Percentiles rank a stretch among this genome's conserved stretches.
These are phyloP conservation scores for Melaleuca quinquenervia DNA, from an alignment of 345 rosid species.

Conservation along the genomic window DNA sequence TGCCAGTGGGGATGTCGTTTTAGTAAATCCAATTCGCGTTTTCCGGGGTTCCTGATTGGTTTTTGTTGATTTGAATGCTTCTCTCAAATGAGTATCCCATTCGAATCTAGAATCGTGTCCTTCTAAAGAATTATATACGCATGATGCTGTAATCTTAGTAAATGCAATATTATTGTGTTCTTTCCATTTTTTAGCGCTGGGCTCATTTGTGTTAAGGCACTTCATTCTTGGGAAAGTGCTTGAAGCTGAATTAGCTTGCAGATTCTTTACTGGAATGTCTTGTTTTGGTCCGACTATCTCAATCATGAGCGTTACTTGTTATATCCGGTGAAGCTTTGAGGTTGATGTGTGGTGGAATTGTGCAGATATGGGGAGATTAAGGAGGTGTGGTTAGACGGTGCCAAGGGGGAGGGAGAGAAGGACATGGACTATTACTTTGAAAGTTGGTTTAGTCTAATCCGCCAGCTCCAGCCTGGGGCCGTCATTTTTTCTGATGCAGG, in stretches of 20 bases:
- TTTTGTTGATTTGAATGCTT: not conserved
- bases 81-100: not conserved
- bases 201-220: not conserved
- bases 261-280: not conserved
- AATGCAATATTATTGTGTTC: not conserved
- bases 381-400: constrained; percentile 81
- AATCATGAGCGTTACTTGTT: not conserved
- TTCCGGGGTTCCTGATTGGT: not conserved
- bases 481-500: constrained; percentile 83
- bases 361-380: constrained; percentile 74
- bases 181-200: not conserved
- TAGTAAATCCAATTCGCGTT: not conserved
- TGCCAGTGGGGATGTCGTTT: not conserved
- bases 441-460: constrained; percentile 71
- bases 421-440: constrained; percentile 72
- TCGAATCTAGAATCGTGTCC: not conserved
- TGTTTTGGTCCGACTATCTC: not conserved
- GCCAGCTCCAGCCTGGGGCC: constrained; percentile 64
- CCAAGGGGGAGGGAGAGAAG: constrained; percentile 68
- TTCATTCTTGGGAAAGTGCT: not conserved
- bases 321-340: not conserved
- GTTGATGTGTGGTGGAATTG: not conserved
- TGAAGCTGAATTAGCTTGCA: not conserved
- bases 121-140: not conserved
- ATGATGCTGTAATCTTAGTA: not conserved